Evolutionary conservation across 208 protist genomes (phyloP).

Genomic region (Phytomonas serpens): DNA sequence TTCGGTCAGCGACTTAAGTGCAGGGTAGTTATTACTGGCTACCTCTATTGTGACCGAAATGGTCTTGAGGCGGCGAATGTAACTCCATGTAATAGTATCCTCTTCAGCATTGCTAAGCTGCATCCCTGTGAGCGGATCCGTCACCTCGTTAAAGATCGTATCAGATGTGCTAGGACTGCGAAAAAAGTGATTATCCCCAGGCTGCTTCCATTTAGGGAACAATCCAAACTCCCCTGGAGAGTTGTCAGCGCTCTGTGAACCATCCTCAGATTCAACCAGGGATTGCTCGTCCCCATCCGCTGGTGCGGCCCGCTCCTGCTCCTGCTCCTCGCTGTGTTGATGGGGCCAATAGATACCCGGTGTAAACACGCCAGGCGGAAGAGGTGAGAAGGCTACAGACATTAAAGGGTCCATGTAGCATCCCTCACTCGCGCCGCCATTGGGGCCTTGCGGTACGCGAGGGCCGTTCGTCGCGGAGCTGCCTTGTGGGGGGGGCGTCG

Average conservation of each 20-base stretch:
- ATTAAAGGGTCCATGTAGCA: not conserved
- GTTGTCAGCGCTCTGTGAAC: not conserved
- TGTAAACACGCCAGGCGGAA: not conserved
- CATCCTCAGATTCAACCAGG: not conserved
- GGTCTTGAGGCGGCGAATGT: constrained; percentile 39
- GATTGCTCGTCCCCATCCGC: not conserved
- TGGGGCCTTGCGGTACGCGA: not conserved
- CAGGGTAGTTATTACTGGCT: constrained; percentile 70
- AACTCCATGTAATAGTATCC: constrained; percentile 32
- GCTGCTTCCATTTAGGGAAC: not conserved
- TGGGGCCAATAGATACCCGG: not conserved
- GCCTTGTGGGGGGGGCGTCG: no score
- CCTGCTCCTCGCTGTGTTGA: not conserved
- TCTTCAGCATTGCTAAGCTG: constrained; percentile 26
- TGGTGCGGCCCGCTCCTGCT: not conserved
- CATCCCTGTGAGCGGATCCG: constrained; percentile 1
- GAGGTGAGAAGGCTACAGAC: not conserved
- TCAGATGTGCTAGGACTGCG: not conserved
- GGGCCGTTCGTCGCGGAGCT: no score
- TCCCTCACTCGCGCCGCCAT: not conserved
- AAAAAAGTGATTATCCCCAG: not conserved
- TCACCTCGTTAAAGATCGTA: constrained; percentile 1
- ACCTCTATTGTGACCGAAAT: constrained; percentile 32
- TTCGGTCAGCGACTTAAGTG: constrained; percentile 73
- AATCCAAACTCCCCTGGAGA: not conserved